Evolutionary conservation across 805 yeast genomes (phyloP), one percentile per base, ranked within the genome.

Genomic region (Candida saitoana): DNA sequence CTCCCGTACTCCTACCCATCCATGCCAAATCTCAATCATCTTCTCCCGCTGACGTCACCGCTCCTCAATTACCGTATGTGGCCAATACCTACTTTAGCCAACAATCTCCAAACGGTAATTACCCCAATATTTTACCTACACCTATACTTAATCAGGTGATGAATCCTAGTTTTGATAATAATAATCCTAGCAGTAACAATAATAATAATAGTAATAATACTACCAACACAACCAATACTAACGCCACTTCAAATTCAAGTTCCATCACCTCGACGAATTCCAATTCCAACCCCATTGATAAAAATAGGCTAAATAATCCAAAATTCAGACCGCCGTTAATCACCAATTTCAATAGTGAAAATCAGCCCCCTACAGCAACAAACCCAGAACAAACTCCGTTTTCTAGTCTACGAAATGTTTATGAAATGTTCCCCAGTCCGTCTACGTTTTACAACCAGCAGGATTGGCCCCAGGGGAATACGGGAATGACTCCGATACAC

Each of bases 401-500:
- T 2, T 83, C 84, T 5, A 82, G 80, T 0, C 63, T 86, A 18
- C 90, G 84, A 39, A 86, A 80, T 51, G 79, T 84, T 33, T 74
- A 74, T 44, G 95, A 86, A 51, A 67, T 83, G 56, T 79, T 87
- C 52, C 90, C 89, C 22, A 84, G 91, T 4, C 96, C 96, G 0
- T 76, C 81, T n/a, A 84, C 77, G 47, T 80, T 81, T 50, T 86
- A 84, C 52, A 76, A 80, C 5, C 71, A 78, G 2, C 74, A 67
- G 36, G 74, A 69, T 38, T 69, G 74, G 74, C 65, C 66, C 34
- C 50, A 48, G 8, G 45, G 56, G 4, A 51, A 57, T 20, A 55
- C 67, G 12, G 70, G 72, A 0, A 59, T 64, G 54, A 66, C 74
- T 1, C 72, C 72, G 18, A 59, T 55, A 36, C 57, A 60, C 39